These are phyloP conservation scores for Corymbia calophylla DNA, from an alignment of 441 rosid species.

Conservation along the genomic window DNA sequence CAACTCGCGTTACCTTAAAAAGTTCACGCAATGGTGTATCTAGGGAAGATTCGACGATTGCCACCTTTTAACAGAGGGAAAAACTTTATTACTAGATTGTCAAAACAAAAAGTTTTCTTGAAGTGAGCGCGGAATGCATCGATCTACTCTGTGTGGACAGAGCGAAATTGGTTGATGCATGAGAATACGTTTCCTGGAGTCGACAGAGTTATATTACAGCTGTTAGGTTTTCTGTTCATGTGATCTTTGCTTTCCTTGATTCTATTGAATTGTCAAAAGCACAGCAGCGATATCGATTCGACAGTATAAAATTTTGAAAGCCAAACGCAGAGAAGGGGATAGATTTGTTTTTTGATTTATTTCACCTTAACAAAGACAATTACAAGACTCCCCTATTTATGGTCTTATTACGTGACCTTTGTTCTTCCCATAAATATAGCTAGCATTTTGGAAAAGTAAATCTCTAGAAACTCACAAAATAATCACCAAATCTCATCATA, in stretches of 20 bases:
- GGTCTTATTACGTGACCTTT: no score
- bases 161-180: background rate
- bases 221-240: background rate
- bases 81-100: background rate
- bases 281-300: no score
- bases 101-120: background rate
- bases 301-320: no score
- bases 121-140: background rate
- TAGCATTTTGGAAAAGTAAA: no score
- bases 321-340: no score
- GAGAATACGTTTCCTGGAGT: background rate
- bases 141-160: background rate
- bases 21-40: rapidly evolving
- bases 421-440: no score
- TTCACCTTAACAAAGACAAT: no score
- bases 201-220: background rate
- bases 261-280: no score
- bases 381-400: no score
- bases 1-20: background rate
- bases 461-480: no score
- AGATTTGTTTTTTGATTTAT: no score
- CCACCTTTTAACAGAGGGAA: background rate
- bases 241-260: background rate
- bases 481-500: no score
- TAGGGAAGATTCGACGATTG: background rate